phyloP scores from a whole-genome alignment of 2,329 filamentous ascomycete genomes.

The Aspergillus neoniger region DNA sequence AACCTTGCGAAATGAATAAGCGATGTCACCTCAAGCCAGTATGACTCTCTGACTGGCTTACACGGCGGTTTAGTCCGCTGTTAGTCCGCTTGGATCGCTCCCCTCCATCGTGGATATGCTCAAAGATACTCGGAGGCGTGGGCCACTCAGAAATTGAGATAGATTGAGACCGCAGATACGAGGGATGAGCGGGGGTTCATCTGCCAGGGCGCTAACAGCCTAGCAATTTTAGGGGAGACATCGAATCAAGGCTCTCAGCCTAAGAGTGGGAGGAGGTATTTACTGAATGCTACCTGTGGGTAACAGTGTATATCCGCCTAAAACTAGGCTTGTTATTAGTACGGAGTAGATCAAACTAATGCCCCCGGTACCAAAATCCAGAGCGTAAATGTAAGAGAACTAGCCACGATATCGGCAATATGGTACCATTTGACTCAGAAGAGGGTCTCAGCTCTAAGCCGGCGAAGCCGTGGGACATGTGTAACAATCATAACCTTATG shows the following conservation, averaged over 20 bases:
- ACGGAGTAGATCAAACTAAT: neutral
- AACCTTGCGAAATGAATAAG: neutral
- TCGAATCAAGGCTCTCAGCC: neutral
- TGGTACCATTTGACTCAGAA: neutral
- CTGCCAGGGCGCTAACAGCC: neutral
- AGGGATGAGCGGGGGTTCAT: neutral
- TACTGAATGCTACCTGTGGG: neutral
- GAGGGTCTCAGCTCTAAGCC: neutral
- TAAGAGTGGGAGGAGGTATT: neutral
- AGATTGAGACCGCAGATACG: neutral
- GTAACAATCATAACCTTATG: conserved; percentile 12
- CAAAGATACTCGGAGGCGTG: neutral
- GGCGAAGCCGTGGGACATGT: conserved; percentile 3
- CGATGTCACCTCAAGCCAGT: conserved; percentile 3
- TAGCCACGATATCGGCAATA: neutral
- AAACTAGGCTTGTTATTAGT: neutral
- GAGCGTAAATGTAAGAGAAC: neutral
- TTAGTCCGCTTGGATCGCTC: conserved; percentile 3
- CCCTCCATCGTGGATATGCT: neutral
- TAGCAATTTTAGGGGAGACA: neutral
- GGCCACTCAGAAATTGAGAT: neutral
- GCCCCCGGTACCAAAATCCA: neutral
- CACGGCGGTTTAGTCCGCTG: neutral
- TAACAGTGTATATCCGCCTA: neutral
- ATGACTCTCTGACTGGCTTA: neutral